Percentiles rank a stretch among this genome's conserved stretches.
Conservation (phyloP, 2,329 filamentous ascomycete species). For the Curvularia sp. region DNA sequence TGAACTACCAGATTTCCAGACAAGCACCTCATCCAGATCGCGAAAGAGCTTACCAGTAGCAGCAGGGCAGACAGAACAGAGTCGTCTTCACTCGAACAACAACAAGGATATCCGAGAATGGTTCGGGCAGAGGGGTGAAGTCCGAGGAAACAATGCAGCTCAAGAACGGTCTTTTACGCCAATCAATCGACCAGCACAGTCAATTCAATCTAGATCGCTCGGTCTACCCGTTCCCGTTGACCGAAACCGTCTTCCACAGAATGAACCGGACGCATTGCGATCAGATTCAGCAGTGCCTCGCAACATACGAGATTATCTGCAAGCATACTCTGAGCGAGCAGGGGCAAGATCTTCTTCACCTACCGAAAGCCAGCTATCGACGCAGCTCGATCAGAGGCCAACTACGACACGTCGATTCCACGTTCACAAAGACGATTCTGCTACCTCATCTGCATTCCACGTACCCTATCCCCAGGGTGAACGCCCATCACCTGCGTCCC, state of each 20-base stretch:
- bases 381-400: neutral
- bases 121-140: conserved; percentile 15
- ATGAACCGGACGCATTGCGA: neutral
- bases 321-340: neutral
- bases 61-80: conserved; percentile 1
- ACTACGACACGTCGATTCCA: neutral
- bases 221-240: neutral
- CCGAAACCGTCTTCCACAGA: neutral
- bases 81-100: conserved; percentile 14
- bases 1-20: neutral
- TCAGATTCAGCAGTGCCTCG: neutral
- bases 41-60: conserved; percentile 1
- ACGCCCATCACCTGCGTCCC: neutral
- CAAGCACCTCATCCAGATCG: neutral
- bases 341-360: neutral
- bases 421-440: neutral
- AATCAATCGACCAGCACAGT: conserved; percentile 9
- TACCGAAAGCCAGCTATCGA: neutral
- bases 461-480: neutral
- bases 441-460: neutral
- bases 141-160: no score
- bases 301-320: neutral
- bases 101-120: conserved; percentile 39
- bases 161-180: conserved; percentile 14
- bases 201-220: neutral